Evolutionary conservation across 2,329 filamentous ascomycete species (phyloP), one percentile per base, ranked within the genome.

Genomic region (Calonectria hongkongensis): DNA sequence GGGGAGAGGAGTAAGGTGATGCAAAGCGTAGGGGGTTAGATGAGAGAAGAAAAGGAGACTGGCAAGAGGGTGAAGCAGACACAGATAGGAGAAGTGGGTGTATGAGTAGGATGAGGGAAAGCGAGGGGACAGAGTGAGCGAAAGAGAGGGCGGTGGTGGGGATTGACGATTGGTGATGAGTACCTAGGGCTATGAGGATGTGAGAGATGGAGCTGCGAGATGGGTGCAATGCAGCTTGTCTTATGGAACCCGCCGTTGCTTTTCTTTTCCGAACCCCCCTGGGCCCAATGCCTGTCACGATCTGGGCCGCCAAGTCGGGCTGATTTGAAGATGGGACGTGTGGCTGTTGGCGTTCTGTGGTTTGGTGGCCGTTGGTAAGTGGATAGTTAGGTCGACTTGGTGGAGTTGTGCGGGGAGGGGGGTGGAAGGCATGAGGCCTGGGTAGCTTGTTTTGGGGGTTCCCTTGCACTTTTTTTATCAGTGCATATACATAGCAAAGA

Each of bases 121-220:
- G 68, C 73, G 51, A 71, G 74, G 74, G 79, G 71, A 74, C 73
- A 74, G 73, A 76, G 76, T 74, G 73, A 74, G 73, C 76, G 76
- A 73, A 74, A 80, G 81, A 79, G 71, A 74, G 72, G 72, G 73
- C 76, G 76, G 82, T 83, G 83, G 54, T 62, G 62, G 67, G 39
- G 71, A 39, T 54, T 68, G 65, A 65, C 33, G 72, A 58, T 67
- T 67, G 62, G 63, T 50, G 67, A 66, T 66, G 63, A 65, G 47
- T 21, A 60, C 16, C 30, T 60, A 70, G 50, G 45, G 41, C 30
- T 63, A 58, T 39, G 28, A 45, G 65, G 70, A 69, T 48, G 66
- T 25, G 33, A 60, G 54, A 25, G 36, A 54, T 50, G 54, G 41
- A 54, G 54, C 48, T 51, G 60, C 48, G 39, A 54, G 50, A 30